Evolutionary conservation across 2,329 filamentous ascomycete species (phyloP).

Genomic region (Cytospora chrysosperma): DNA sequence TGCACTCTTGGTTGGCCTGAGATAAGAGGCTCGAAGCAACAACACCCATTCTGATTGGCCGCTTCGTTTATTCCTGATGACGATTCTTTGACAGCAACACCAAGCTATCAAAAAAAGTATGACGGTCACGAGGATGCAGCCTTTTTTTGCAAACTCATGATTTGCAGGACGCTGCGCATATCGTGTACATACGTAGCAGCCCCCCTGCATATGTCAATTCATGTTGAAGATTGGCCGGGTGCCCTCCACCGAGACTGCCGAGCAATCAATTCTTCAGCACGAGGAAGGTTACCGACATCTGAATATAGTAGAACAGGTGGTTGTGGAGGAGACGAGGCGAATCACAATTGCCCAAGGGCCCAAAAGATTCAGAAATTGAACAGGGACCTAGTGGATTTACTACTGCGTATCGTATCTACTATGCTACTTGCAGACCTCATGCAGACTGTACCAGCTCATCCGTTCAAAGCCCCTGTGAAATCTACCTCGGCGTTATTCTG

Average conservation of each 20-base stretch:
- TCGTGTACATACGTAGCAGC: too few species aligned
- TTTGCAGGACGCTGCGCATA: background rate
- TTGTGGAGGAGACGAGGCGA: too few species aligned
- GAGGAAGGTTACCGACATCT: background rate
- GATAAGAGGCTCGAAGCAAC: slow-evolving; percentile 16
- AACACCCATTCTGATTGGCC: slow-evolving; percentile 15
- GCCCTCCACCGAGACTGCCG: too few species aligned
- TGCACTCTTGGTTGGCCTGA: slow-evolving; percentile 24
- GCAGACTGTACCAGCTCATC: background rate
- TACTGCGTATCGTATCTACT: background rate
- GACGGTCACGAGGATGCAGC: slow-evolving; percentile 7
- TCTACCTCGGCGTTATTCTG: background rate
- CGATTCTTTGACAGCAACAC: slow-evolving; percentile 20
- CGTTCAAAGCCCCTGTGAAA: background rate
- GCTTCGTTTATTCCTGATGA: slow-evolving; percentile 5
- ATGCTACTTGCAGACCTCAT: background rate
- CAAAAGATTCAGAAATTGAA: background rate
- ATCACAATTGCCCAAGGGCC: background rate
- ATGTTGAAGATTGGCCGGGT: background rate
- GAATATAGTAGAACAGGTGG: background rate
- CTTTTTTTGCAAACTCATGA: background rate
- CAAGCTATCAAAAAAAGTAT: slow-evolving; percentile 7
- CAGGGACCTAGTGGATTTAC: background rate
- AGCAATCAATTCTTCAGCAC: background rate
- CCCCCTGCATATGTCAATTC: background rate